Conservation (phyloP, 164 flowering plant genomes). For the Buxus sempervirens region DNA sequence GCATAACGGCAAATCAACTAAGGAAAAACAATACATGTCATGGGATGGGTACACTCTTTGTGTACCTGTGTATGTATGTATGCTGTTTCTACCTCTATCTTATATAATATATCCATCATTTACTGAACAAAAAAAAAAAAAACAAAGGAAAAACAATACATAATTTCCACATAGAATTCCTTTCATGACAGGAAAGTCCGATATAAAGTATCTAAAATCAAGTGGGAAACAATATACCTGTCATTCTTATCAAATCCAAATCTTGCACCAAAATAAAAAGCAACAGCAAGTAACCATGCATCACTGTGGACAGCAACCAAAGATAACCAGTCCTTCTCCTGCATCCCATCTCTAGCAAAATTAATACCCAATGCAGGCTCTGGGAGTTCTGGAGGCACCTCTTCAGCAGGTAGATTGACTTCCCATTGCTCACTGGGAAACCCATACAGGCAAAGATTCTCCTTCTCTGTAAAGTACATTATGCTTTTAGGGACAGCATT, state of each 20-base stretch:
- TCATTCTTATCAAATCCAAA: constrained; percentile 70
- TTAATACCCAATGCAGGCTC: constrained; percentile 90
- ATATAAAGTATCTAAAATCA: not conserved
- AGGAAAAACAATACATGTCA: not conserved
- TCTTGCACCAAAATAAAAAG: constrained; percentile 76
- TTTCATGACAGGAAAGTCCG: not conserved
- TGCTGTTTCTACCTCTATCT: no score
- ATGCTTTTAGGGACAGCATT: no score
- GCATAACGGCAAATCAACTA: not conserved
- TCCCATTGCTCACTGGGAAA: constrained; percentile 82
- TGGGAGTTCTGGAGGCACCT: constrained; percentile 91
- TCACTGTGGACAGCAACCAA: constrained; percentile 90
- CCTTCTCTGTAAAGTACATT: constrained; percentile 53
- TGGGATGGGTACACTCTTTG: no score
- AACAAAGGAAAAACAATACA: not conserved
- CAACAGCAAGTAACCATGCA: constrained; percentile 83
- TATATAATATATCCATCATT: no score
- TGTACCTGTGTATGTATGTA: no score
- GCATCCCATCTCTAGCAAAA: constrained; percentile 94
- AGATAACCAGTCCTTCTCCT: constrained; percentile 80
- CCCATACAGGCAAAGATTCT: constrained; percentile 85
- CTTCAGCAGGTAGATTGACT: constrained; percentile 81
- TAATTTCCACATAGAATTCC: not conserved
- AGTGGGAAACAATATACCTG: constrained; percentile 33
- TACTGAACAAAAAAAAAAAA: no score